phyloP scores from a whole-genome alignment of 441 rosid species.

The Adansonia rubrostipa region DNA sequence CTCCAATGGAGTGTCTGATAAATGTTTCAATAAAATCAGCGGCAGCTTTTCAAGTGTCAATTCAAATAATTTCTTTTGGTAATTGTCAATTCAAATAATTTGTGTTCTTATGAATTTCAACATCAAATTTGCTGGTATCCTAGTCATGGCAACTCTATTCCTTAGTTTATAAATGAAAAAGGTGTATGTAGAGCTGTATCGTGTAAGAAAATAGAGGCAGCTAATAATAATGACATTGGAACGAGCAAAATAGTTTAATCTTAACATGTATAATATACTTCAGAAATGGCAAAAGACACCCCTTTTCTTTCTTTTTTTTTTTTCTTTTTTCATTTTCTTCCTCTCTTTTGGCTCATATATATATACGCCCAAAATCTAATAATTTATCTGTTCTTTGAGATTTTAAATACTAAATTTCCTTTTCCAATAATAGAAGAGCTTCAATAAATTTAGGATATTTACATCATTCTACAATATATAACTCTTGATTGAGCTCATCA shows the following conservation, averaged over 20 bases:
- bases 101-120: constrained; percentile 12
- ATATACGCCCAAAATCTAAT: not conserved
- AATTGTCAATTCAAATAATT: constrained; percentile 26
- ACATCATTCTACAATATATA: not conserved
- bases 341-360: not conserved
- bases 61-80: constrained; percentile 13
- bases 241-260: constrained; percentile 9
- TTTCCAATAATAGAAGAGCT: not conserved
- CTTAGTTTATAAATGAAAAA: constrained; percentile 43
- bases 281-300: not conserved
- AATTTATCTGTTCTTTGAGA: not conserved
- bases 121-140: constrained; percentile 18
- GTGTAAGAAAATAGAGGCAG: constrained; percentile 40
- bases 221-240: constrained; percentile 11
- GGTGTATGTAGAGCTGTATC: constrained; percentile 33
- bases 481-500: not conserved
- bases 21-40: constrained; percentile 28
- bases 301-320: not conserved
- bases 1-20: constrained; percentile 22
- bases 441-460: not conserved
- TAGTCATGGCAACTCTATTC: constrained; percentile 35
- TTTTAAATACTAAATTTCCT: not conserved
- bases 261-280: not conserved
- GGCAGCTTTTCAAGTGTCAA: constrained; percentile 28
- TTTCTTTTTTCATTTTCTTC: not conserved